Evolutionary conservation across 108 stramenopile species (phyloP).

Genomic region (Epipyxis sp.): DNA sequence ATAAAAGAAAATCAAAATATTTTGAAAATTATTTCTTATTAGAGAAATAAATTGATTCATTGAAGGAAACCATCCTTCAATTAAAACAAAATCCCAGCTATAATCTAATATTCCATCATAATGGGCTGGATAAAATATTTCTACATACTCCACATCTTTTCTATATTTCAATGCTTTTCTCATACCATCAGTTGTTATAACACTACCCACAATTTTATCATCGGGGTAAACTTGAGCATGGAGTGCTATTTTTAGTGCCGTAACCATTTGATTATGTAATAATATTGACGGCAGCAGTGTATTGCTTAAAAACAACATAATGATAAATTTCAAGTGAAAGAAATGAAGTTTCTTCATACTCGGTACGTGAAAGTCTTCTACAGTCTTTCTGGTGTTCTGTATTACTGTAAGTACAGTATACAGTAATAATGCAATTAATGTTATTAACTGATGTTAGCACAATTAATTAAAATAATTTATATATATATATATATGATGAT

Average conservation of each 20-base stretch:
- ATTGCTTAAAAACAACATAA: too few species aligned
- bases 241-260: constrained; percentile 47
- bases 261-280: too few species aligned
- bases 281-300: too few species aligned
- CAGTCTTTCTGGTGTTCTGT: too few species aligned
- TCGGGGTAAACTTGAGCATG: constrained; percentile 45
- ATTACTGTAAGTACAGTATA: too few species aligned
- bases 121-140: constrained; percentile 45
- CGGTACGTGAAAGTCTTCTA: too few species aligned
- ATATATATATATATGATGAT: too few species aligned
- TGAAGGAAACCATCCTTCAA: constrained; percentile 53
- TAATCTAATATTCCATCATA: constrained; percentile 35
- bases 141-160: constrained; percentile 22
- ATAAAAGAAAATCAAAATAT: constrained; percentile 40
- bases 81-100: constrained; percentile 49
- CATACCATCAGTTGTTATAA: constrained; percentile 48
- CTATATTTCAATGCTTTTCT: background rate
- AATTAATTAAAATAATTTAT: too few species aligned
- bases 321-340: too few species aligned
- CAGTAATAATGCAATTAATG: too few species aligned
- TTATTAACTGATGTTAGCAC: too few species aligned
- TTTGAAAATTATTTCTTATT: constrained; percentile 20
- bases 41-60: constrained; percentile 48
- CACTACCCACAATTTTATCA: constrained; percentile 44
- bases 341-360: too few species aligned